Conservation (phyloP, 345 rosid species). For the Abelmoschus esculentus region DNA sequence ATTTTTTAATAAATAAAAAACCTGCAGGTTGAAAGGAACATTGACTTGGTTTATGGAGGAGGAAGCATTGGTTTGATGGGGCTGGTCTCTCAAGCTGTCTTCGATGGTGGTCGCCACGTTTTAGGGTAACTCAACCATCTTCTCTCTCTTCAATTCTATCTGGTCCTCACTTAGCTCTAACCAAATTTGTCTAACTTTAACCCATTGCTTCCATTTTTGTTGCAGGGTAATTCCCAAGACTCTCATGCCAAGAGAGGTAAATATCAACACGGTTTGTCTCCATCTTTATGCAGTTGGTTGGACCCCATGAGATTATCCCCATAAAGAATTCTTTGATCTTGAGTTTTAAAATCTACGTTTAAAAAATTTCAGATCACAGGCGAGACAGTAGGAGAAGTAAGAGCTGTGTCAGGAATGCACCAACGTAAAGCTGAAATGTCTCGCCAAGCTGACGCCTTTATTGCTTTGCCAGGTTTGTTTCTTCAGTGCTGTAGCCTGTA, state of each 20-base stretch:
- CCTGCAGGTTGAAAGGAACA: slow-evolving; percentile 56
- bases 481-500: not conserved
- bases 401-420: slow-evolving; percentile 66
- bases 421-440: slow-evolving; percentile 83
- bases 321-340: not conserved
- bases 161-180: not conserved
- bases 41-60: slow-evolving; percentile 79
- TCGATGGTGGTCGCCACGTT: slow-evolving; percentile 70
- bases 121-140: slow-evolving; percentile 32
- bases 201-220: not conserved
- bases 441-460: slow-evolving; percentile 72
- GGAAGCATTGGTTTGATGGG: slow-evolving; percentile 83
- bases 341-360: not conserved
- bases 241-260: slow-evolving; percentile 61
- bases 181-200: not conserved
- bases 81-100: slow-evolving; percentile 57
- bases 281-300: not conserved
- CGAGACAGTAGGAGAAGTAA: slow-evolving; percentile 62
- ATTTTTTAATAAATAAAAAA: not conserved
- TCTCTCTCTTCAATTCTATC: not conserved
- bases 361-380: slow-evolving; percentile 42
- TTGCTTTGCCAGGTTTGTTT: slow-evolving; percentile 54
- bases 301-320: not conserved
- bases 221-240: slow-evolving; percentile 52
- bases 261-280: not conserved